Evolutionary conservation across 768 basidiomycete genomes (phyloP).

Genomic region (Russula sp.): DNA sequence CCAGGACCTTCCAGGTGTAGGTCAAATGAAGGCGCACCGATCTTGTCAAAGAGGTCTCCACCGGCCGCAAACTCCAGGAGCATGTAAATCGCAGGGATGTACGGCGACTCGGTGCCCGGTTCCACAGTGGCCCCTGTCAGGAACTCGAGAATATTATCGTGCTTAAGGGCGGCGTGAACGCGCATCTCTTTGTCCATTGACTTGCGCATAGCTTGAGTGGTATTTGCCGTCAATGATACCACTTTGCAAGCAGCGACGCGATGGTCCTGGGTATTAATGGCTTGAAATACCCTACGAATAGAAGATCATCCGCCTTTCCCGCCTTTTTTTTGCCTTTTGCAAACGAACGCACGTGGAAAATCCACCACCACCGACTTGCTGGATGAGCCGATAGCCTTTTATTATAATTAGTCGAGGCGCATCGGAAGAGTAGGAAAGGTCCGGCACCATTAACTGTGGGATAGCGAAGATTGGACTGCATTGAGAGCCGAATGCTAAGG

Average conservation of each 20-base stretch:
- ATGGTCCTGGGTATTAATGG: slow-evolving; percentile 63
- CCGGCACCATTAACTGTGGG: slow-evolving; percentile 28
- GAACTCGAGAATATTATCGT: slow-evolving; percentile 80
- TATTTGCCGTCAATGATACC: slow-evolving; percentile 58
- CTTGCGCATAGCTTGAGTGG: slow-evolving; percentile 70
- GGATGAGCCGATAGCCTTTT: slow-evolving; percentile 64
- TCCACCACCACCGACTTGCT: slow-evolving; percentile 82
- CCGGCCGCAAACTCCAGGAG: slow-evolving; percentile 88
- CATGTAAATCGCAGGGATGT: slow-evolving; percentile 86
- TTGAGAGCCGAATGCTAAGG: not conserved
- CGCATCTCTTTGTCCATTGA: slow-evolving; percentile 89
- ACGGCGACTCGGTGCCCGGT: slow-evolving; percentile 47
- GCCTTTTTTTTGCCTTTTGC: not conserved
- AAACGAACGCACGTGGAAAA: slow-evolving; percentile 63
- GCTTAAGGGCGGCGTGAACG: slow-evolving; percentile 77
- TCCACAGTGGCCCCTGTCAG: slow-evolving; percentile 76
- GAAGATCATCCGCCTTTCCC: not conserved
- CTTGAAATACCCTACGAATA: slow-evolving; percentile 69
- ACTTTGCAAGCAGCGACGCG: slow-evolving; percentile 87
- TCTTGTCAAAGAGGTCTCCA: slow-evolving; percentile 98
- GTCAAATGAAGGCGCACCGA: slow-evolving; percentile 57
- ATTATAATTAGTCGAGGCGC: slow-evolving; percentile 1
- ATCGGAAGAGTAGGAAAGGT: not conserved
- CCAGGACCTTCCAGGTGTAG: slow-evolving; percentile 1
- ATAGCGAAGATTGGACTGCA: slow-evolving; percentile 24